phyloP scores from a whole-genome alignment of 2,329 filamentous ascomycete genomes.

The Diaporthe sp. region DNA sequence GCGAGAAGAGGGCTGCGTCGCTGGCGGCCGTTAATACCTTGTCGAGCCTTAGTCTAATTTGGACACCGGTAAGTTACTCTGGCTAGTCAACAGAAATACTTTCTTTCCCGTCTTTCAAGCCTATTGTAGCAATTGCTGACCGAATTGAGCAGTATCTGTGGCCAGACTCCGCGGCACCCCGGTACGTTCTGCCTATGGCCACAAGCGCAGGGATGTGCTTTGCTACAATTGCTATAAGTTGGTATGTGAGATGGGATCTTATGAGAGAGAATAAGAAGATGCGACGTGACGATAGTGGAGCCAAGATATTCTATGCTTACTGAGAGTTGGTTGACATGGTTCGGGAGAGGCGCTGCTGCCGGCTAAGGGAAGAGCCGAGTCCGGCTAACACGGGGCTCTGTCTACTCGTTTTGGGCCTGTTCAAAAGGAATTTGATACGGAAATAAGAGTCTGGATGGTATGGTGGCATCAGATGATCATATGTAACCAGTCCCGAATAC shows the following conservation, averaged over 20 bases:
- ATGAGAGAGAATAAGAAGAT: slow-evolving; percentile 23
- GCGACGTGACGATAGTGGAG: neutral
- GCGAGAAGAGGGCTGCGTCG: slow-evolving; percentile 62
- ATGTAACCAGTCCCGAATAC: neutral
- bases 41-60: slow-evolving; percentile 23
- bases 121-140: neutral
- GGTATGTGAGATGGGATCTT: slow-evolving; percentile 15
- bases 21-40: slow-evolving; percentile 49
- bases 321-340: neutral
- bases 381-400: too few relatives aligned
- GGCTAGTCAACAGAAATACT: neutral
- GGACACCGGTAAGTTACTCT: neutral
- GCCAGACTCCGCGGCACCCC: slow-evolving; percentile 23
- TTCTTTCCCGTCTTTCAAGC: neutral
- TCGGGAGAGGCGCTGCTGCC: neutral
- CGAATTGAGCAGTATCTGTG: slow-evolving; percentile 16
- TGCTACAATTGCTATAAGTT: neutral
- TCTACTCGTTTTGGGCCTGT: too few relatives aligned
- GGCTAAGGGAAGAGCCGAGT: too few relatives aligned
- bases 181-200: slow-evolving; percentile 11
- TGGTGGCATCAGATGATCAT: neutral
- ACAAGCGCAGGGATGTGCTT: slow-evolving; percentile 16
- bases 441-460: neutral
- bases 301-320: slow-evolving; percentile 24
- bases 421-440: too few relatives aligned